phyloP scores from a whole-genome alignment of 805 yeast genomes.

The Ogataea parapolymorpha region DNA sequence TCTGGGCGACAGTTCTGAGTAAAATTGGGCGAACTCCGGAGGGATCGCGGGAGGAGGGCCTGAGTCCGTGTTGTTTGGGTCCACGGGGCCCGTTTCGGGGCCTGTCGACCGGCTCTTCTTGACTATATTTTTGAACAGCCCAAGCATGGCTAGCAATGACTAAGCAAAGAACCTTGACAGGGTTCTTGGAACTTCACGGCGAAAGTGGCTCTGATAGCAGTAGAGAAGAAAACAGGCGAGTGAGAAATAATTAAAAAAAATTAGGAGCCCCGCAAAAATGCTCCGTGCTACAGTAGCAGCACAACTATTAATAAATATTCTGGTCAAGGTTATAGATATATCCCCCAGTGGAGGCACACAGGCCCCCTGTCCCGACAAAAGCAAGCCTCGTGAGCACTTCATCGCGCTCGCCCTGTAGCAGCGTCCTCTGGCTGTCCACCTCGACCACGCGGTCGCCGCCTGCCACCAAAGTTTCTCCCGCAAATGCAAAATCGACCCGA shows the following conservation, averaged over 20 bases:
- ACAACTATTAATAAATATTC: neutral
- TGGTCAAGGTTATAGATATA: neutral
- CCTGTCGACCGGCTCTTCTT: slow-evolving; percentile 12
- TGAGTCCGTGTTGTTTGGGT: neutral
- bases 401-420: neutral
- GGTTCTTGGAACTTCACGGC: neutral
- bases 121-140: slow-evolving; percentile 28
- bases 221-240: neutral
- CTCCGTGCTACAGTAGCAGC: neutral
- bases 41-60: slow-evolving; percentile 6
- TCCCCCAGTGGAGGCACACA: slow-evolving; percentile 5
- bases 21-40: slow-evolving; percentile 20
- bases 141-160: slow-evolving; percentile 23
- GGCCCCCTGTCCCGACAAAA: neutral
- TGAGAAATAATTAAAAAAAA: slow-evolving; percentile 2
- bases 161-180: neutral
- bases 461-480: slow-evolving; percentile 3
- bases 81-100: neutral
- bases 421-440: neutral
- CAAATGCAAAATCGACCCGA: slow-evolving; percentile 13
- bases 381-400: neutral
- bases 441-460: slow-evolving; percentile 6
- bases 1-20: slow-evolving; percentile 27
- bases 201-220: neutral
- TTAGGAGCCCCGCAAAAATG: slow-evolving; percentile 6